These are phyloP conservation scores for Tephrocybe sp. DNA, from an alignment of 768 basidiomycete genomes.

Conservation along the genomic window DNA sequence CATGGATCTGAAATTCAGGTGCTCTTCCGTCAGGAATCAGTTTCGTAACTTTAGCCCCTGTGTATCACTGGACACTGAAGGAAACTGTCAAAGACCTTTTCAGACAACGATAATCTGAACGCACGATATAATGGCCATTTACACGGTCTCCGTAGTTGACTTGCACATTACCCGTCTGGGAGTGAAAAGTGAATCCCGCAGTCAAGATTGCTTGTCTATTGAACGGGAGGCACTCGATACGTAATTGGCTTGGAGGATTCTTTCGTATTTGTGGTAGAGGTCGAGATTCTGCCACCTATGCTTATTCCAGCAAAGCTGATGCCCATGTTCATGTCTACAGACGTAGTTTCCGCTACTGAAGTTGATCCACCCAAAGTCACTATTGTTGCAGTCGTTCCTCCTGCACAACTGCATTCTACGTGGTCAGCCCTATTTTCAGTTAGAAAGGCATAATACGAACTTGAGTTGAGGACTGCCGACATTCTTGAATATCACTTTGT, in stretches of 20 bases:
- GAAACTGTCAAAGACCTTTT: no score
- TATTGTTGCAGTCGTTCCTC: slow-evolving; percentile 2
- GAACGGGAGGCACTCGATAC: slow-evolving; percentile 10
- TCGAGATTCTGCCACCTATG: slow-evolving; percentile 12
- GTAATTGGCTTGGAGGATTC: slow-evolving; percentile 2
- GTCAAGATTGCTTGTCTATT: slow-evolving; percentile 11
- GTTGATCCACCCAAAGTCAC: slow-evolving; percentile 8
- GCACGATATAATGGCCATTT: slow-evolving; percentile 11
- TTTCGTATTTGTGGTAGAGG: neutral
- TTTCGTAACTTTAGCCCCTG: slow-evolving; percentile 7
- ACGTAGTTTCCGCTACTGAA: slow-evolving; percentile 5
- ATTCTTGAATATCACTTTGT: slow-evolving; percentile 8
- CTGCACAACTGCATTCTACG: slow-evolving; percentile 14
- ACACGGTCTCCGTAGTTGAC: slow-evolving; percentile 12
- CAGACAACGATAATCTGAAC: no score
- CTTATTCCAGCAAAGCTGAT: slow-evolving; percentile 8
- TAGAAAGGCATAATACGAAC: neutral
- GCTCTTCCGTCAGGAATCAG: slow-evolving; percentile 4
- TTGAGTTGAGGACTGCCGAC: slow-evolving; percentile 13
- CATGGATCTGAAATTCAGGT: slow-evolving; percentile 8
- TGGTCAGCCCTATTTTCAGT: no score
- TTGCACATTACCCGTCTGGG: slow-evolving; percentile 12
- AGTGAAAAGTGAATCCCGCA: slow-evolving; percentile 8
- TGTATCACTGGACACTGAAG: slow-evolving; percentile 5
- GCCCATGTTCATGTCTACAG: slow-evolving; percentile 6